Evolutionary conservation across 441 rosid genomes (phyloP).

Genomic region (Syzygium syzygioides): DNA sequence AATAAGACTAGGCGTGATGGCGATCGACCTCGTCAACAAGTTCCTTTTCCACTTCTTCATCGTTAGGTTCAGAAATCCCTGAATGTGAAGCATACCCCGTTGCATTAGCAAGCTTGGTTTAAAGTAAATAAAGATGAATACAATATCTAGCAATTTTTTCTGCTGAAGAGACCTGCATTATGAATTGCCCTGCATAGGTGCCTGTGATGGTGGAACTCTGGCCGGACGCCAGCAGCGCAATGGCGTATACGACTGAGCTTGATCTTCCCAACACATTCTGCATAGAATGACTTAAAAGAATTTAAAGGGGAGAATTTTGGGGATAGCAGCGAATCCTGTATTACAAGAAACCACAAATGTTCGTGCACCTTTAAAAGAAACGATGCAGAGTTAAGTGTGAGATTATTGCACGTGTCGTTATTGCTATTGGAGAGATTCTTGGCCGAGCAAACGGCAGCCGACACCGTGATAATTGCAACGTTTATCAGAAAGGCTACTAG

Average conservation of each 20-base stretch:
- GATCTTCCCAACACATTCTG: conserved; percentile 66
- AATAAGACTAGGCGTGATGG: conserved; percentile 51
- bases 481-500: conserved; percentile 60
- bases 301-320: not conserved
- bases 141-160: not conserved
- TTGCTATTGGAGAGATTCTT: conserved; percentile 10
- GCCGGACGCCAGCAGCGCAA: conserved; percentile 87
- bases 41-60: conserved; percentile 68
- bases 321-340: not conserved
- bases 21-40: conserved; percentile 51
- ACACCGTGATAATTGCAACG: conserved; percentile 38
- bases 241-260: conserved; percentile 22
- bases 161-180: conserved; percentile 76
- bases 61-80: conserved; percentile 64
- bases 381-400: conserved; percentile 58
- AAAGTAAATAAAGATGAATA: not conserved
- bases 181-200: conserved; percentile 94
- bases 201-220: conserved; percentile 97
- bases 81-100: not conserved
- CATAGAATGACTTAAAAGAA: not conserved
- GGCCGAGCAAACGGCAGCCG: conserved; percentile 37
- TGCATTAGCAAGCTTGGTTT: not conserved
- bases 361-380: conserved; percentile 24
- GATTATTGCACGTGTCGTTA: conserved; percentile 28
- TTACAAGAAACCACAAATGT: not conserved